Conservation (phyloP, 768 basidiomycete species). For the Hericium alpestre region DNA sequence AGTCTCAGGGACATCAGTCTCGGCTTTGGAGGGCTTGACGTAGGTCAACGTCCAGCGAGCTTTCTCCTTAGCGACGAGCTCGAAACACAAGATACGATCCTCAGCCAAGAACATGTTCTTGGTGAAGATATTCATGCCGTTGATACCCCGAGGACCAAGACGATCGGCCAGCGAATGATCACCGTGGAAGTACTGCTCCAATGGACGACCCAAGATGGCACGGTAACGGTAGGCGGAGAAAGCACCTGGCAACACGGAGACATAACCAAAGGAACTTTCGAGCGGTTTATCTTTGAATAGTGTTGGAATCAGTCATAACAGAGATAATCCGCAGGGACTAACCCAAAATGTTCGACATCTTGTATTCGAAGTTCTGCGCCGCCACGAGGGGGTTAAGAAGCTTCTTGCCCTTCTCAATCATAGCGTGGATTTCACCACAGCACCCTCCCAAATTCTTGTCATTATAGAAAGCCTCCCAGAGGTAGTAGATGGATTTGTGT, state of each 20-base stretch:
- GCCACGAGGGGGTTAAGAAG: slow-evolving; percentile 87
- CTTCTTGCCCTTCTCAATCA: slow-evolving; percentile 89
- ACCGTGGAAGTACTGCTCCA: slow-evolving; percentile 80
- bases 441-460: slow-evolving; percentile 72
- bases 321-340: slow-evolving; percentile 8
- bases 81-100: slow-evolving; percentile 96
- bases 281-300: slow-evolving; percentile 67
- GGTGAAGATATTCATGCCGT: slow-evolving; percentile 95
- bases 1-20: slow-evolving; percentile 93
- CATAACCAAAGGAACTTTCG: slow-evolving; percentile 93
- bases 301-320: background rate
- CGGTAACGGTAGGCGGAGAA: slow-evolving; percentile 95
- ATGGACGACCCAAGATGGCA: slow-evolving; percentile 81
- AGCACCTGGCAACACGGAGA: slow-evolving; percentile 90
- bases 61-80: slow-evolving; percentile 82
- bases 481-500: slow-evolving; percentile 89
- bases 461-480: slow-evolving; percentile 89
- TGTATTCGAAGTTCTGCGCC: slow-evolving; percentile 96
- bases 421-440: slow-evolving; percentile 93
- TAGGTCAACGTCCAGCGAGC: slow-evolving; percentile 85
- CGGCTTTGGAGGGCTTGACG: slow-evolving; percentile 92
- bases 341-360: slow-evolving; percentile 96
- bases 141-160: slow-evolving; percentile 85
- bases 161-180: slow-evolving; percentile 87
- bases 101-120: slow-evolving; percentile 90